These are phyloP conservation scores for Hyaloperonospora brassicae DNA, from an alignment of 352 stramenopile species.

Conservation along the genomic window DNA sequence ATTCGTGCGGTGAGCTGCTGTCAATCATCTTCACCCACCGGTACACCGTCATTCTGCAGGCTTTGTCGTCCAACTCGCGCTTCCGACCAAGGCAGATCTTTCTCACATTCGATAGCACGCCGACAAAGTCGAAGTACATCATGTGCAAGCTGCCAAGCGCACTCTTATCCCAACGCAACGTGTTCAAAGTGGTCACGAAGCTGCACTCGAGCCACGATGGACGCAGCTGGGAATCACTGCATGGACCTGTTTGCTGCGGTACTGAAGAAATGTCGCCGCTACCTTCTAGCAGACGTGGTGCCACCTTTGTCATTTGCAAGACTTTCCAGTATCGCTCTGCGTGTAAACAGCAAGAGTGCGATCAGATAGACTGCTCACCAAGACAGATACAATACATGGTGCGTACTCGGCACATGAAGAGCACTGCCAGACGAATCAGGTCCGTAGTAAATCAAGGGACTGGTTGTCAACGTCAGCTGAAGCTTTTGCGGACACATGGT, in stretches of 20 bases:
- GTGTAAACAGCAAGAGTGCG: constrained; percentile 1
- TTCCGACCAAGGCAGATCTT: constrained; percentile 32
- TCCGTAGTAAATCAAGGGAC: constrained; percentile 26
- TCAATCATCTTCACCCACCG: constrained; percentile 69
- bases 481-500: constrained; percentile 9
- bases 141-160: constrained; percentile 7
- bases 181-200: constrained; percentile 35
- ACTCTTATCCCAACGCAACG: constrained; percentile 19
- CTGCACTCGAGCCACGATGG: constrained; percentile 39
- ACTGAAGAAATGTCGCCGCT: constrained; percentile 3
- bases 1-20: constrained; percentile 32
- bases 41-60: constrained; percentile 20
- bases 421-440: constrained; percentile 27
- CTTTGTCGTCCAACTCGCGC: constrained; percentile 12
- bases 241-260: constrained; percentile 1
- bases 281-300: constrained; percentile 13
- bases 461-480: constrained; percentile 7
- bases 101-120: constrained; percentile 46
- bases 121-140: constrained; percentile 60
- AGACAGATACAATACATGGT: neutral
- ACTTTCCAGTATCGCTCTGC: constrained; percentile 56
- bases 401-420: constrained; percentile 34
- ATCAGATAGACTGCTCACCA: constrained; percentile 1
- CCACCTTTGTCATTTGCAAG: constrained; percentile 29
- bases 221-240: constrained; percentile 4